Base-by-base conservation (phyloP, 257 asterid genomes). In the Fraxinus pennsylvanica region DNA sequence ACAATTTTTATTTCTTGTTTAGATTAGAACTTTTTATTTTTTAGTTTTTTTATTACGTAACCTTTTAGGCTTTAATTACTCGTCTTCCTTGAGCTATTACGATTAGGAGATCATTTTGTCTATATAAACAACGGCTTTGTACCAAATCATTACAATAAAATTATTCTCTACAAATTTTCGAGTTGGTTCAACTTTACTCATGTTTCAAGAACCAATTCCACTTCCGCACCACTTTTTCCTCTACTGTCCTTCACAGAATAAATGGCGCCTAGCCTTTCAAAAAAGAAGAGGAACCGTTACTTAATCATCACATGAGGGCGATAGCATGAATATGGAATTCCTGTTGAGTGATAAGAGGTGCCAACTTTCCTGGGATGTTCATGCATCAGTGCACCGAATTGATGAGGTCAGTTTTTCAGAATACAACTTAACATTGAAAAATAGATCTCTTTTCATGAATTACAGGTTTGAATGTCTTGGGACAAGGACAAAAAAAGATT, bases 401-500 rank as follows among this genome's bases (percentile, higher is more conserved):
- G 13, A 32, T 4, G 21, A 65, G 22, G 45, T 71, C 68, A 76
- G 63, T 70, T 72, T 30, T 14, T 32, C 36, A 12, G 27, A 59
- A 33, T 35, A 75, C 65, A 80, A 72, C 50, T 52, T 25, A 73
- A 22, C 73, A 57, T 59, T 10, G 25, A 59, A 1, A 54, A 8
- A 1, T 39, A 39, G 45, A 39, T 39, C 12, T 8, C 66, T 59
- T 38, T 70, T 1, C 35, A 61, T 70, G 10, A 75, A 25, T 67
- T 3, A 30, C 61, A 52, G 63, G 63, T 52, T 5, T 52, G 25
- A 52, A 39, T 5, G 63, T 52, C 63, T 17, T 2, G 2, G n/a
- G 63, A 52, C 21, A 52, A 52, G 22, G 22, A 52, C 79, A 78
- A 75, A 22, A 35, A 54, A 30, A 33, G 71, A 45, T 21, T 43